Percentiles rank a stretch among this genome's conserved stretches.
These are phyloP conservation scores for Diaporthe citrichinensis DNA, from an alignment of 2,329 filamentous ascomycete genomes.

Conservation along the genomic window DNA sequence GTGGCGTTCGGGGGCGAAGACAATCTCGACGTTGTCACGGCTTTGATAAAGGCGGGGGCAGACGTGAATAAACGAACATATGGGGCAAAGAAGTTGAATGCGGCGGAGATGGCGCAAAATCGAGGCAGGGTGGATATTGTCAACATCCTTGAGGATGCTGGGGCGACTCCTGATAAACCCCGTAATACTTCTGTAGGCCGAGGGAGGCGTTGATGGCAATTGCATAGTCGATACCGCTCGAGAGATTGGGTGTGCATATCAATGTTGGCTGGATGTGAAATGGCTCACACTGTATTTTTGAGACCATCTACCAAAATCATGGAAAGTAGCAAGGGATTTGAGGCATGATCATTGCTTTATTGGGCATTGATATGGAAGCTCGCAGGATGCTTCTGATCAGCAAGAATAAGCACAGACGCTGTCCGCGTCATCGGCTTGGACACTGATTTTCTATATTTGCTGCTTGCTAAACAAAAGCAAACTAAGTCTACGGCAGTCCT, in stretches of 20 bases:
- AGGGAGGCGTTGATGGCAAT: constrained; percentile 1
- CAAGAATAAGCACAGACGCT: too few species aligned
- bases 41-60: background rate
- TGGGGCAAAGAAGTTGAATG: background rate
- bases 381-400: too few species aligned
- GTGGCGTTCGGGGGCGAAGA: constrained; percentile 10
- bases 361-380: too few species aligned
- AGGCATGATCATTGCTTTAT: too few species aligned
- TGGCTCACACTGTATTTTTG: too few species aligned
- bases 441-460: too few species aligned
- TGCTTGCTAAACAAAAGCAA: too few species aligned
- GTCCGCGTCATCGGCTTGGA: too few species aligned
- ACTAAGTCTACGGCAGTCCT: too few species aligned
- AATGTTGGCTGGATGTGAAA: fast-evolving
- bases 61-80: constrained; percentile 12
- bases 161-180: background rate
- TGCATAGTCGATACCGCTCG: background rate
- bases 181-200: constrained; percentile 1
- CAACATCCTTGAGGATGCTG: background rate
- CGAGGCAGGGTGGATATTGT: constrained; percentile 10
- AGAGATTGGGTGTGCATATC: too few species aligned
- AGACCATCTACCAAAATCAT: too few species aligned
- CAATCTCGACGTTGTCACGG: background rate
- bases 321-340: too few species aligned
- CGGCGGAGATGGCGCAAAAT: background rate